Base-by-base conservation (phyloP, 495 filamentous ascomycete species). In the Sporormia fimetaria region DNA sequence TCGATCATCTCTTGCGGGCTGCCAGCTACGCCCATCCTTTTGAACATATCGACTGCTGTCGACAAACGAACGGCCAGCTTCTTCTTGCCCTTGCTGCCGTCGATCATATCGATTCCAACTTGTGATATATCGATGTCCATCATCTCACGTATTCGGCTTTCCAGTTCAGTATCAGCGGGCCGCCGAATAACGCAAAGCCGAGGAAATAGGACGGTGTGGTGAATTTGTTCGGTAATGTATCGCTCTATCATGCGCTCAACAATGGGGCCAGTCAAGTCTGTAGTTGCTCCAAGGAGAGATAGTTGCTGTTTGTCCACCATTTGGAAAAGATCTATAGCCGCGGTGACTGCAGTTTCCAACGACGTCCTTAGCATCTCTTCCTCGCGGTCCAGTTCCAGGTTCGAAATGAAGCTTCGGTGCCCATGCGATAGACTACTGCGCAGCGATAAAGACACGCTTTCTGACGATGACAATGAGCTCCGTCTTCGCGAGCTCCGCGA, bases 1-100 rank as follows among this genome's bases (percentile, higher is more conserved):
- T 86, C 80, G 55, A 94, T 73, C 92, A 96, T 96, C 48, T 94
- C 83, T 51, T 95, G 90, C 1, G 92, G 86, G 51, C 83, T 83
- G 50, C 78, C 81, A 6, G 87, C 82, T 15, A 80, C 75, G 21
- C 70, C 74, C 67, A 95, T 83, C 55, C 82, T 88, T 40, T 83
- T 75, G 60, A 96, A 95, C 43, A 86, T 83, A 32, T 93, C 85
- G 5, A 94, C 82, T 2, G 81, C 92, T 43, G 71, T 76, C 6
- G 69, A 67, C 4, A 99, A 67, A 18, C 85, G 71, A 10, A 70
- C 63, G 9, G 80, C 69, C 17, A 94, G 64, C 53, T 83, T 78
- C 37, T 78, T 72, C 54, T 86, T 93, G 8, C 72, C 80, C 46
- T 66, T 64, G 25, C 67, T 68, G 1, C 83, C 83, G 16, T 74